phyloP scores from a whole-genome alignment of 345 rosid genomes.

The Hibiscus syriacus region DNA sequence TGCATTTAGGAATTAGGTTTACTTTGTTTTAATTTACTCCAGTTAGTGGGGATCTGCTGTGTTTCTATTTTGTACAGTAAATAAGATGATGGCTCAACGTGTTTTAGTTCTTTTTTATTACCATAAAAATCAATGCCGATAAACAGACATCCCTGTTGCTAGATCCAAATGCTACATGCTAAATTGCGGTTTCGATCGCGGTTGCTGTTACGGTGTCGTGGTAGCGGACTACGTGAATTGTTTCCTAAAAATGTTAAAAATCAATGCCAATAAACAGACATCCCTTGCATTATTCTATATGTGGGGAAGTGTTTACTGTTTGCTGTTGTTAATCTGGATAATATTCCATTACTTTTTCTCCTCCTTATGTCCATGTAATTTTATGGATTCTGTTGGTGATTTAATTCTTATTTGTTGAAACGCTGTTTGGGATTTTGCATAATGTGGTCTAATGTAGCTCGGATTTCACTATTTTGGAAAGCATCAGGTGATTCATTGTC shows the following conservation, averaged over 20 bases:
- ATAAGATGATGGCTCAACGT: constrained; percentile 11
- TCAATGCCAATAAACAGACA: no score
- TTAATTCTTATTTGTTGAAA: neutral
- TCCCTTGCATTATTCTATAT: neutral
- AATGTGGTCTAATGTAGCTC: neutral
- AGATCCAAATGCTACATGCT: constrained; percentile 9
- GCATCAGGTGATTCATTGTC: neutral
- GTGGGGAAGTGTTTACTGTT: no score
- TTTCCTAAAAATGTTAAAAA: no score
- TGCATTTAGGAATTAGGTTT: no score
- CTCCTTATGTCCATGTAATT: no score
- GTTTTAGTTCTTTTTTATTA: neutral
- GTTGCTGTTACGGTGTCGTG: no score
- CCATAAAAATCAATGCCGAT: neutral
- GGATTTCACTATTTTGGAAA: neutral
- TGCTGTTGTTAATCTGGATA: no score
- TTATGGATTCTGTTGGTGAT: neutral
- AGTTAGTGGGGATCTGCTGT: no score
- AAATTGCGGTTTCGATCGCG: no score
- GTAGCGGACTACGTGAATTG: no score
- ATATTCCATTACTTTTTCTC: neutral
- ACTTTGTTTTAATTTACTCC: no score
- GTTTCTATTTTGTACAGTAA: no score
- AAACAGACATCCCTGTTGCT: neutral
- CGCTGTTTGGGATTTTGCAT: neutral